Conservation (phyloP, 2,329 filamentous ascomycete genomes). For the Fusarium dlaminii region DNA sequence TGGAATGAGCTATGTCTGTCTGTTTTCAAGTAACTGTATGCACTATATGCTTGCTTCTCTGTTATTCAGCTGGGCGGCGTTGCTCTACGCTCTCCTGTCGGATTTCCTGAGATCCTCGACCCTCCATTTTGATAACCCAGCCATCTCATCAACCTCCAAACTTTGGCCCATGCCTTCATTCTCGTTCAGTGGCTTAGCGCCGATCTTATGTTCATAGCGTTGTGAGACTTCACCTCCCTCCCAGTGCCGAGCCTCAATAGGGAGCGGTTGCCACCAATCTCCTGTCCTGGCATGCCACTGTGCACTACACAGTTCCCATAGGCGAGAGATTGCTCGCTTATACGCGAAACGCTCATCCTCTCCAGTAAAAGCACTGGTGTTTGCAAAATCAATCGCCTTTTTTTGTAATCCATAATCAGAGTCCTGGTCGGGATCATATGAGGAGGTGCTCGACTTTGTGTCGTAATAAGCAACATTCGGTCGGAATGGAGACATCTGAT, state of each 20-base stretch:
- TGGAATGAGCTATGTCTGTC: conserved; percentile 3
- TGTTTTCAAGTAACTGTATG: not conserved
- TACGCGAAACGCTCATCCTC: conserved; percentile 87
- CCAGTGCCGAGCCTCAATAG: conserved; percentile 72
- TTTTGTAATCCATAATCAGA: conserved; percentile 61
- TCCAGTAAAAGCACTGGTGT: conserved; percentile 75
- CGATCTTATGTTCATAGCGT: conserved; percentile 19
- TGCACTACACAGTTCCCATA: conserved; percentile 83
- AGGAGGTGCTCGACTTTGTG: conserved; percentile 54
- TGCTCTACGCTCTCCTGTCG: conserved; percentile 22
- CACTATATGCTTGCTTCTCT: not conserved
- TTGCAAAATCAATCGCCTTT: conserved; percentile 70
- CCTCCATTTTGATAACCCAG: conserved; percentile 52
- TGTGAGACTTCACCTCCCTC: conserved; percentile 55
- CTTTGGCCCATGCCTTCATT: conserved; percentile 49
- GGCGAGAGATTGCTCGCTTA: conserved; percentile 76
- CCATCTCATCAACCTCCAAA: conserved; percentile 49
- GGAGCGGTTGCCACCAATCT: conserved; percentile 78
- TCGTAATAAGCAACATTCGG: conserved; percentile 78
- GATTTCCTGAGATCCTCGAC: conserved; percentile 47
- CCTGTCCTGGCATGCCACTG: conserved; percentile 74
- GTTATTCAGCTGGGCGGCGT: not conserved
- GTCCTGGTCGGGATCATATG: conserved; percentile 66
- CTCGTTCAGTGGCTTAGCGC: not conserved
- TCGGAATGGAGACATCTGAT: conserved; percentile 78